Evolutionary conservation across 352 stramenopile species (phyloP).

Genomic region (Pythium aristosporum): DNA sequence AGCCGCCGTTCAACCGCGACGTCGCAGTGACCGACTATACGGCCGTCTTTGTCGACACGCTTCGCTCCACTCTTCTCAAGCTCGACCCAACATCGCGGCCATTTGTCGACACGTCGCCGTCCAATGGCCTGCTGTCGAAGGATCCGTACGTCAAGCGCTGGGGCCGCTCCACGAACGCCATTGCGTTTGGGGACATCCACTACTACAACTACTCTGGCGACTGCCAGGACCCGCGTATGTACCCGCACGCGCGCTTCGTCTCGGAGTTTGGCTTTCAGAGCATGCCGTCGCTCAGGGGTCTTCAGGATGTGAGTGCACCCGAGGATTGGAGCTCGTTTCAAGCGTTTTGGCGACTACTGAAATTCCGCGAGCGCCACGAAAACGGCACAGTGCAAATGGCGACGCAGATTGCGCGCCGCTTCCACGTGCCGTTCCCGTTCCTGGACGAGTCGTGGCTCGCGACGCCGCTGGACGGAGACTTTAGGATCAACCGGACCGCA

Average conservation of each 20-base stretch:
- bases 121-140: slow-evolving; percentile 74
- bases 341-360: slow-evolving; percentile 68
- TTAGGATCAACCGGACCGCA: slow-evolving; percentile 18
- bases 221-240: slow-evolving; percentile 73
- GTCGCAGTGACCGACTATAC: slow-evolving; percentile 75
- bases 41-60: slow-evolving; percentile 77
- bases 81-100: slow-evolving; percentile 49
- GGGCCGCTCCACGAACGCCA: slow-evolving; percentile 49
- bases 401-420: slow-evolving; percentile 63
- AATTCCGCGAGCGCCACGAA: slow-evolving; percentile 79
- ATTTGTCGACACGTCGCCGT: slow-evolving; percentile 87
- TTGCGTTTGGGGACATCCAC: slow-evolving; percentile 78
- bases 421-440: slow-evolving; percentile 70
- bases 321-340: slow-evolving; percentile 71
- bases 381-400: slow-evolving; percentile 78
- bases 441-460: slow-evolving; percentile 51
- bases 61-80: slow-evolving; percentile 48
- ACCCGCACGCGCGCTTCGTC: slow-evolving; percentile 72
- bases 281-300: slow-evolving; percentile 53
- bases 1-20: slow-evolving; percentile 63
- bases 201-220: slow-evolving; percentile 84
- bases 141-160: slow-evolving; percentile 85
- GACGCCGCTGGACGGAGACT: slow-evolving; percentile 14
- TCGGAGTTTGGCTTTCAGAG: slow-evolving; percentile 90
- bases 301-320: slow-evolving; percentile 43